phyloP scores from a whole-genome alignment of 257 asterid species.

The Eustoma russellianum region DNA sequence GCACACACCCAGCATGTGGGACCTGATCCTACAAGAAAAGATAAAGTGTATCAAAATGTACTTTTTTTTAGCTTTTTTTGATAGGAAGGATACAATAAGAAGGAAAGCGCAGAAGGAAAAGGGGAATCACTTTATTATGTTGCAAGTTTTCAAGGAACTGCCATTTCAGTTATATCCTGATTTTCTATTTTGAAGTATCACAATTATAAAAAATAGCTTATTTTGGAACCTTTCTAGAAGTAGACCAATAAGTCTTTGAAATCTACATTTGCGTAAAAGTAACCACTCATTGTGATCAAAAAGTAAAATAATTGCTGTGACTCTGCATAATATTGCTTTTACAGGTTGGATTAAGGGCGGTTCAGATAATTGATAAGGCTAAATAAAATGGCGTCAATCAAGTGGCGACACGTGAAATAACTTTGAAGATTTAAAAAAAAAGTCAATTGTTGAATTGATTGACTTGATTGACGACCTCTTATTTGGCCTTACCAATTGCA shows the following conservation, averaged over 20 bases:
- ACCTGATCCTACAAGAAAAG: neutral
- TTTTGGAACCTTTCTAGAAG: neutral
- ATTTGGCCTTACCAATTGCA: no score
- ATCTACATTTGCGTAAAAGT: neutral
- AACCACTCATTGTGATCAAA: neutral
- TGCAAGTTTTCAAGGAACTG: neutral
- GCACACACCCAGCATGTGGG: no score
- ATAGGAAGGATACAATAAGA: neutral
- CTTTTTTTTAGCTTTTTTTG: no score
- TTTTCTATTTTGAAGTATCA: neutral
- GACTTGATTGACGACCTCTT: no score
- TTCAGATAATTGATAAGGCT: no score
- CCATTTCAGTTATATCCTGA: neutral
- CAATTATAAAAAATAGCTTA: neutral
- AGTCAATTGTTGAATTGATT: no score
- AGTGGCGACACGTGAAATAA: no score
- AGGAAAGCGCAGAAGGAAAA: neutral
- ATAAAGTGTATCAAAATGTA: neutral
- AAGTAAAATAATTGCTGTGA: neutral
- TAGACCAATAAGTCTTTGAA: neutral
- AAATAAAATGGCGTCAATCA: no score
- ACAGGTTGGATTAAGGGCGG: no score
- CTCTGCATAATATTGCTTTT: neutral
- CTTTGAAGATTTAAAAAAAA: no score
- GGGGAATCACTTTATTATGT: slow-evolving; percentile 5